Evolutionary conservation across 306 rosid species (phyloP), one percentile per base, ranked within the genome.

Genomic region (Alnus rubra): DNA sequence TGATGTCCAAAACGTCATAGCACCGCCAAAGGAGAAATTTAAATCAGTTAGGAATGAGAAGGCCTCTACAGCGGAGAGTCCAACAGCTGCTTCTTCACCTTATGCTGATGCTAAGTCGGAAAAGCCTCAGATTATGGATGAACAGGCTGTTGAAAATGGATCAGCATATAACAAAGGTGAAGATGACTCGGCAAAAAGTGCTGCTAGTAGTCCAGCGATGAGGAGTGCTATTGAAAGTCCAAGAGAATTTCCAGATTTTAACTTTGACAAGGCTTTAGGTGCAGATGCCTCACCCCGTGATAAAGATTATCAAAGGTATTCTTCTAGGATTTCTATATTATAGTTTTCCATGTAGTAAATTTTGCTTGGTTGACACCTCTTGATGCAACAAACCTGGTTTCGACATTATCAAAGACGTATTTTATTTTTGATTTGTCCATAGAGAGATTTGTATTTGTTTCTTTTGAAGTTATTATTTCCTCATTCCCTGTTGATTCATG

Each of bases 211-310:
- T 84, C 94, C 97, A 52, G 83, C 90, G 69, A 94, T 88, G 47
- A 87, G 88, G 76, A 96, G 90, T 86, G 65, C 78, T 84, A 63
- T 86, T 23, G 98, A 84, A 89, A 91, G 96, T 79, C 97, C 99
- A 14, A 73, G 87, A 77, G 92, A 90, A 71, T 84, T 83, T 74
- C 65, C 87, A 51, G 90, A 87, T 80, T 81, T 91, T 69, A 82
- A 81, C 82, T 75, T 85, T 86, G 89, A 87, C 78, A 91, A 87
- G 86, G 77, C 81, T 76, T 55, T 79, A 62, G 88, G 74, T 56
- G 82, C 86, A 76, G 94, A 94, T 87, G 78, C 82, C 73, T 90
- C 99, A 79, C 90, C 93, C 56, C 88, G 52, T 76, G 83, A 86
- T 80, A 92, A 82, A 85, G 98, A 90, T 69, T 78, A 83, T 47